Evolutionary conservation across 2,329 filamentous ascomycete genomes (phyloP), one percentile per base, ranked within the genome.

Genomic region (Fusarium xylarioides): DNA sequence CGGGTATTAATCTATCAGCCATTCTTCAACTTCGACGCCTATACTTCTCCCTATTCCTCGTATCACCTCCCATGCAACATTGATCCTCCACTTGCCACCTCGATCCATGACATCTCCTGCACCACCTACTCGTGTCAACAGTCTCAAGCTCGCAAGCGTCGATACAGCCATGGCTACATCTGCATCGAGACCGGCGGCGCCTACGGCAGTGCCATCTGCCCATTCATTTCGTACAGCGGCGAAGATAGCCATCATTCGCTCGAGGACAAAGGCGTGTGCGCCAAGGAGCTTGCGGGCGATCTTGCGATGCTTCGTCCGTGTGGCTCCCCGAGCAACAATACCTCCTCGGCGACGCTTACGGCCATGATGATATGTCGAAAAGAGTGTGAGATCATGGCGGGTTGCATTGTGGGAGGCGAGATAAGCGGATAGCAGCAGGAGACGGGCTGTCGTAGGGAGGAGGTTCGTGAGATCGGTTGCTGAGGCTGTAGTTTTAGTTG

Each of bases 351-450:
- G 83, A 3, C 86, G 84, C 70, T 85, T 82, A 53, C 84, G 80
- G 75, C 86, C 85, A 80, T 90, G 81, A 63, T 91, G 87, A 77
- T 89, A 87, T 18, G 93, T 94, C 74, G 92, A 94, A 84, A 96
- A 96, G 78, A 94, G 90, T 3, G 90, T 86, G 9, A 90, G 84
- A 80, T 96, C 93, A 78, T 93, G 90, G n/a, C 90, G 88, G 3
- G 92, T 84, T 19, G 92, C 89, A 80, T 95, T 96, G 85, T 94
- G 93, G 3, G 92, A 94, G 57, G 93, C 92, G 7, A 96, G 89
- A 82, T 96, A 96, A 7, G 93, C 91, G 40, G 93, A 90, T 32
- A 95, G 86, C 16, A 96, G 88, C 34, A 95, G 86, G 59, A 93
- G 88, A 44, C 93, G 91, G 5, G 93, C 91, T 55, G 91, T 92